Evolutionary conservation across 176 grass and related monocot species (phyloP).

Genomic region (Raddia guianensis): DNA sequence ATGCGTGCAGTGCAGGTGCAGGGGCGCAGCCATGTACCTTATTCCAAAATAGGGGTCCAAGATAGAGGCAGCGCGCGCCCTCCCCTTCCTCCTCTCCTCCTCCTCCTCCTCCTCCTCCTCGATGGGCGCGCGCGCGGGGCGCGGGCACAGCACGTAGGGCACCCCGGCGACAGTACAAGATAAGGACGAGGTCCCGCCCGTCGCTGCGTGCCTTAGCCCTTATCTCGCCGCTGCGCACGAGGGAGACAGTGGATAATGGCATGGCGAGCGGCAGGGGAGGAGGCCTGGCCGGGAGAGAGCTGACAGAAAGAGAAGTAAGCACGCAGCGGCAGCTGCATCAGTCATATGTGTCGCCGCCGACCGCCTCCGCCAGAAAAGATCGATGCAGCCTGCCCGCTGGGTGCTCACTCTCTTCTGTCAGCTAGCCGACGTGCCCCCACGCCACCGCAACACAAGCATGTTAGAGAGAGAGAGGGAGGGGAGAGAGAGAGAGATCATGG

Average conservation of each 20-base stretch:
- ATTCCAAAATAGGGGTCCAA: constrained; percentile 46
- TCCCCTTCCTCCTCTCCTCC: no score
- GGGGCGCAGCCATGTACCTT: constrained; percentile 17
- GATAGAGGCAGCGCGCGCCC: no score
- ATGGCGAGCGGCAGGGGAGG: constrained; percentile 9
- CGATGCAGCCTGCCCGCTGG: constrained; percentile 45
- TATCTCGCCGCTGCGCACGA: background rate
- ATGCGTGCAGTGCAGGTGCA: constrained; percentile 2
- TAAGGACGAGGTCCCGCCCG: constrained; percentile 37
- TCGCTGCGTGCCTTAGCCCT: background rate
- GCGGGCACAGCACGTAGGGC: background rate
- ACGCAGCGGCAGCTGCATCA: constrained; percentile 50
- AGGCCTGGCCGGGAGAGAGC: constrained; percentile 24
- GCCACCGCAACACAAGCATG: background rate
- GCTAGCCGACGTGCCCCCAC: constrained; percentile 11
- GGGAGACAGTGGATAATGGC: constrained; percentile 14
- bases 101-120: background rate
- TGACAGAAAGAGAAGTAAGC: constrained; percentile 63
- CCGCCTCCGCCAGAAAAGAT: background rate
- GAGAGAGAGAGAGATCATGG: background rate
- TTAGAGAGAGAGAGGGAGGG: background rate
- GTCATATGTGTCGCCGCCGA: background rate
- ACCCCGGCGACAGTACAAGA: constrained; percentile 21
- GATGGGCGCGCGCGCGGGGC: background rate
- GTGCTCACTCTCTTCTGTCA: constrained; percentile 71